Conservation (phyloP, 129 eudicot genomes). For the Centrapalus pauciflorus region DNA sequence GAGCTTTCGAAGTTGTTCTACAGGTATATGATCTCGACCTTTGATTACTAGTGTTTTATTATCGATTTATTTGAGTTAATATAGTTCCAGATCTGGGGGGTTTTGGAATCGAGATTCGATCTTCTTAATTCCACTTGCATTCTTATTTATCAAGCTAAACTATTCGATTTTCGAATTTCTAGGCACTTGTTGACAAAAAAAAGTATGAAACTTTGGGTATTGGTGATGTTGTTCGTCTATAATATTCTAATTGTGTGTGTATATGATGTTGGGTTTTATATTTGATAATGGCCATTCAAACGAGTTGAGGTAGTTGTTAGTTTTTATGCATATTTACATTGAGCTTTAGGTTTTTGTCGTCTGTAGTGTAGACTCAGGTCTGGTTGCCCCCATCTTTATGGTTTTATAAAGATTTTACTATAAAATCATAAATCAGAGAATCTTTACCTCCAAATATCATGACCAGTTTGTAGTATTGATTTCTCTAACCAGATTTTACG, state of each 20-base stretch:
- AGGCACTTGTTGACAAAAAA: neutral
- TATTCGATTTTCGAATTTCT: neutral
- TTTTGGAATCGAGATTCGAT: slow-evolving; percentile 15
- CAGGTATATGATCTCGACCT: slow-evolving; percentile 18
- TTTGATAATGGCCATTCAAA: slow-evolving; percentile 3
- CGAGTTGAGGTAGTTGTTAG: slow-evolving; percentile 2
- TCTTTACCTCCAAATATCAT: too few relatives aligned
- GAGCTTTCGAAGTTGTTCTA: neutral
- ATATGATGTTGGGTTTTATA: neutral
- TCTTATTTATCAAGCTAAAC: neutral
- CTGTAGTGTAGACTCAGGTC: too few relatives aligned
- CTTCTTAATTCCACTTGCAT: slow-evolving; percentile 6
- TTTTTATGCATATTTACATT: neutral
- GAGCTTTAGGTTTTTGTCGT: too few relatives aligned
- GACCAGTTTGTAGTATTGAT: too few relatives aligned
- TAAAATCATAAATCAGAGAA: too few relatives aligned
- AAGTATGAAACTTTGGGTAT: neutral
- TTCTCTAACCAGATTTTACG: too few relatives aligned
- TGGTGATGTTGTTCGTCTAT: neutral
- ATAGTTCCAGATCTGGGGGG: slow-evolving; percentile 22
- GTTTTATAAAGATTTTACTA: too few relatives aligned
- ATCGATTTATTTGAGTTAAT: neutral
- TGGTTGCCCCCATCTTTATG: too few relatives aligned
- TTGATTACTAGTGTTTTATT: too few relatives aligned
- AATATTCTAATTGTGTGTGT: neutral